Base-by-base conservation (phyloP, 148 eudicot genomes). In the Oxyria digyna region DNA sequence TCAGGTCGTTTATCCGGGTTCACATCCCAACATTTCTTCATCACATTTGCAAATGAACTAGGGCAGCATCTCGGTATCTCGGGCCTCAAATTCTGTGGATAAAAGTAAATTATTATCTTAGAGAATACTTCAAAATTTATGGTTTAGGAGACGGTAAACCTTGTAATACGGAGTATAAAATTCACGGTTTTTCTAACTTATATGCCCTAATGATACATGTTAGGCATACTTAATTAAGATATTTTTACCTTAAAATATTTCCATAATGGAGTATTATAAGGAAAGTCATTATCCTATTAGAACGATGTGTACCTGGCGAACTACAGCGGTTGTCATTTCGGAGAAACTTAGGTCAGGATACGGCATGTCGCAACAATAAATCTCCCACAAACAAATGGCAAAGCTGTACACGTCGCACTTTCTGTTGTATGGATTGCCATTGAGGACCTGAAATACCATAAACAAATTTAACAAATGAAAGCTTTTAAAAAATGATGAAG, bases 321-420 rank as follows among this genome's bases (percentile, higher is more conserved):
- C 98, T 21, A 94, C 98, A 17, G 98, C 97, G 23, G 97, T 87
- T 71, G 98, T 94, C 37, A 94, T 96, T 80, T 94, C 97, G 0
- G 97, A 88, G 75, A 93, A 93, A 82, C 96, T 93, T 32, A 93
- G 98, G 78, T 93, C 92, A 0, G 98, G 98, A 79, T 93, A 93
- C n/a, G 98, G 98, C 98, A 93, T 93, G 79, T 87, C 98, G 5
- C 98, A 93, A 77, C 98, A 93, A 71, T 89, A 93, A 71, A 90
- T 82, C 72, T 89, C 98, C 96, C 98, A 93, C 59, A 93, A 75
- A 72, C 98, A 94, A 71, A 94, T 94, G 74, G 91, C 98, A 74
- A 90, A 94, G 64, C 98, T 94, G 80, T 94, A 94, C 62, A 94
- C 97, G 40, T 94, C 98, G 43, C 98, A 94, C 73, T 90, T 94